A percentile compares a stretch with the other conserved stretches of the same genome.
Conservation (phyloP, 306 rosid genomes). For the Acacia acuminata region DNA sequence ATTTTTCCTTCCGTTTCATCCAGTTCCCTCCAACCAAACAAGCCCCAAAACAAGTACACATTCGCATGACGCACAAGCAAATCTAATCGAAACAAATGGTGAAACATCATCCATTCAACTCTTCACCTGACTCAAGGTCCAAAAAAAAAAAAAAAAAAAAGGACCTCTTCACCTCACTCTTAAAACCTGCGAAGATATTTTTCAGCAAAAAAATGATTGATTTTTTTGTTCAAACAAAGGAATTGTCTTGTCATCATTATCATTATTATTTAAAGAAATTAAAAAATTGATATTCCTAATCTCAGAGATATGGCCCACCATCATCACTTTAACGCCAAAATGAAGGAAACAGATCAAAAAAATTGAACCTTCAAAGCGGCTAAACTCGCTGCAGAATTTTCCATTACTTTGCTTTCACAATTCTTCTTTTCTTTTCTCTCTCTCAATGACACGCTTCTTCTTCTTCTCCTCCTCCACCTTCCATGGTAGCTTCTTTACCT, state of each 20-base stretch:
- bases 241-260: not conserved
- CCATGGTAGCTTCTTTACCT: constrained; percentile 55
- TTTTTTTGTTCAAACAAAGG: not conserved
- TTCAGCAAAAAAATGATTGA: not conserved
- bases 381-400: constrained; percentile 13
- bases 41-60: not conserved
- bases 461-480: constrained; percentile 12
- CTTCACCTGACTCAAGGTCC: not conserved
- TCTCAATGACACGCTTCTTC: constrained; percentile 41
- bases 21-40: too few relatives aligned
- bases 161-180: not conserved
- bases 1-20: too few relatives aligned
- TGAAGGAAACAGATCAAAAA: not conserved
- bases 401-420: not conserved
- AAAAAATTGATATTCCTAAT: not conserved
- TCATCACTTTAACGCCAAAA: not conserved
- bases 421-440: constrained; percentile 1
- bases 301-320: constrained; percentile 2
- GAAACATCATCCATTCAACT: not conserved
- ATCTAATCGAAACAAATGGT: not conserved
- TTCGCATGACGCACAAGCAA: not conserved
- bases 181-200: not conserved
- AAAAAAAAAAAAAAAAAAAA: too few relatives aligned
- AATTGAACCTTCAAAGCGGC: constrained; percentile 30
- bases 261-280: not conserved